A percentile compares a stretch with the other conserved stretches of the same genome.
Conservation (phyloP, 192 early-diverging fungal species). For the Nowakowskiella sp. region DNA sequence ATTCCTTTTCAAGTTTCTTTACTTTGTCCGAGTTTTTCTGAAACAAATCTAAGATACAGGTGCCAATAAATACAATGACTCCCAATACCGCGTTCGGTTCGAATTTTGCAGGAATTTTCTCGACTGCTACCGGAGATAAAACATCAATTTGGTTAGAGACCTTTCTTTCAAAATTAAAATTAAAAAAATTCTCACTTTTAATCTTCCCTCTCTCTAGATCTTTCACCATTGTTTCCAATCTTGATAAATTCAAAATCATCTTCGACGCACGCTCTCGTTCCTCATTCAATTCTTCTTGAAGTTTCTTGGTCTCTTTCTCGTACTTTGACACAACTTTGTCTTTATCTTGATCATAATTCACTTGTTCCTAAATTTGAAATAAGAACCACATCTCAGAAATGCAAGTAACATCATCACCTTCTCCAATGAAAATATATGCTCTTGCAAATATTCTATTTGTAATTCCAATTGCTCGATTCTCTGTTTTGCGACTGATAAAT, state of each 20-base stretch:
- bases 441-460: slow-evolving; percentile 43
- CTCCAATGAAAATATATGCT: slow-evolving; percentile 43
- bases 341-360: slow-evolving; percentile 15
- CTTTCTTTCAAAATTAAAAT: no score
- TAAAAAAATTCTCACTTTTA: no score
- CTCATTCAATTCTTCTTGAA: slow-evolving; percentile 16
- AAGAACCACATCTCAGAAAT: background rate
- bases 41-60: no score
- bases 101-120: no score
- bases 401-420: slow-evolving; percentile 9
- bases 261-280: slow-evolving; percentile 6
- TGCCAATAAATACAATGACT: no score
- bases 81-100: slow-evolving; percentile 7
- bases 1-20: no score
- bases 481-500: slow-evolving; percentile 32
- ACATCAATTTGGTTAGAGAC: no score
- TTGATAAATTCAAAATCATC: slow-evolving; percentile 18
- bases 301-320: slow-evolving; percentile 10
- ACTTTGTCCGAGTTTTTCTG: slow-evolving; percentile 15
- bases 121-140: no score
- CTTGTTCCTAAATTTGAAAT: slow-evolving; percentile 10
- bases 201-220: slow-evolving; percentile 15
- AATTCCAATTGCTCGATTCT: slow-evolving; percentile 45
- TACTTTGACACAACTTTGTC: slow-evolving; percentile 13
- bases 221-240: slow-evolving; percentile 21